Percentiles rank a stretch among this genome's conserved stretches.
Evolutionary conservation across 768 basidiomycete species (phyloP).

Genomic region (Phaeotremella skinneri): DNA sequence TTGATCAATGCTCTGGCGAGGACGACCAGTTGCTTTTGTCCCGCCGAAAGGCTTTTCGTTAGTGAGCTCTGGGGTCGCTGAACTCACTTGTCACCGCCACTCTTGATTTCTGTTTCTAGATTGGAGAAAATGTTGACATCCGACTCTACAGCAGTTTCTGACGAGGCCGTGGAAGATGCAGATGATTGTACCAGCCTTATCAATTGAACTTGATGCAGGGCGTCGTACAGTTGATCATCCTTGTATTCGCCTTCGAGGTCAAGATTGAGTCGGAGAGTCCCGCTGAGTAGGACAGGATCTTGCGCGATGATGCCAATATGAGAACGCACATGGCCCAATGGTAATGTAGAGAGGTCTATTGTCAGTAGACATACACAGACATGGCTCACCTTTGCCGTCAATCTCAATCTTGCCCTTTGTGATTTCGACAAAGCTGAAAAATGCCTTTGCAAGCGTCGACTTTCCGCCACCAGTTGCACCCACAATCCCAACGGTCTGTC

Average conservation of each 20-base stretch:
- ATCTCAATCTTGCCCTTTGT: slow-evolving; percentile 39
- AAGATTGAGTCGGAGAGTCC: slow-evolving; percentile 45
- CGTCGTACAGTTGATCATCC: slow-evolving; percentile 43
- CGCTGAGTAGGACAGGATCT: slow-evolving; percentile 42
- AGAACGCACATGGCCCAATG: slow-evolving; percentile 35
- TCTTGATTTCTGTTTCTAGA: slow-evolving; percentile 41
- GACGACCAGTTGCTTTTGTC: slow-evolving; percentile 47
- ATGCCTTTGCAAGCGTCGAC: slow-evolving; percentile 44
- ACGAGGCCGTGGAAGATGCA: slow-evolving; percentile 7
- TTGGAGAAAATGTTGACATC: slow-evolving; percentile 38
- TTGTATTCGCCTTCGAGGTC: slow-evolving; percentile 40
- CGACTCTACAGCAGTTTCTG: slow-evolving; percentile 18
- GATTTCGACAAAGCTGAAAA: slow-evolving; percentile 48
- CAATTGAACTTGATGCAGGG: slow-evolving; percentile 42
- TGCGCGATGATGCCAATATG: slow-evolving; percentile 47
- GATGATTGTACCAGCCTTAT: slow-evolving; percentile 9
- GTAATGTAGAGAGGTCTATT: slow-evolving; percentile 36
- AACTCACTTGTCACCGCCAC: slow-evolving; percentile 43
- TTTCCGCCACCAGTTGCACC: slow-evolving; percentile 48
- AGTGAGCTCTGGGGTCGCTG: not conserved
- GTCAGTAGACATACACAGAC: slow-evolving; percentile 3
- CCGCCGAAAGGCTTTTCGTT: slow-evolving; percentile 35
- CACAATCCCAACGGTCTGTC: slow-evolving; percentile 44
- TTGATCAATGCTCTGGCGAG: slow-evolving; percentile 44
- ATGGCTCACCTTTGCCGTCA: slow-evolving; percentile 35